These are phyloP conservation scores for Botrytis pseudocinerea DNA, from an alignment of 2,329 filamentous ascomycete species.

Conservation along the genomic window DNA sequence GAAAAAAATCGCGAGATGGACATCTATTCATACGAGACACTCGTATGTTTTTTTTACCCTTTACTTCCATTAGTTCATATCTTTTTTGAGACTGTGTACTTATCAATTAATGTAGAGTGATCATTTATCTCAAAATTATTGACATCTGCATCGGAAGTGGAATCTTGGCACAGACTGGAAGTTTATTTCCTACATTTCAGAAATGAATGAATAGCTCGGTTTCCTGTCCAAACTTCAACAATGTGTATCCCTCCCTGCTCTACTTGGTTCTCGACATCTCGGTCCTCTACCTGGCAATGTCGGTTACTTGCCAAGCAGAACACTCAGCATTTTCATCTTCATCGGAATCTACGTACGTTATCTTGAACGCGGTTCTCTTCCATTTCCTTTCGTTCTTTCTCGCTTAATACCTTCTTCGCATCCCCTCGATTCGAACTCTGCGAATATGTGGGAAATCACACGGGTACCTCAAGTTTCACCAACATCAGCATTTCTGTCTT, in stretches of 20 bases:
- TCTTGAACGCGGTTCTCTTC: constrained; percentile 26
- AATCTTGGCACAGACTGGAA: not conserved
- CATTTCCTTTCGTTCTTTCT: constrained; percentile 17
- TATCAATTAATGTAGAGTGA: not conserved
- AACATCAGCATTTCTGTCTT: constrained; percentile 24
- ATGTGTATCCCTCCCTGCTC: constrained; percentile 7
- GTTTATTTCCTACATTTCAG: constrained; percentile 1
- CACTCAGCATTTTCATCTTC: constrained; percentile 22
- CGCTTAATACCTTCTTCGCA: constrained; percentile 25
- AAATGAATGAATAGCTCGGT: too few species aligned
- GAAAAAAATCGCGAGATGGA: not conserved
- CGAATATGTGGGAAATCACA: constrained; percentile 24
- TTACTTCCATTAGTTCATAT: not conserved
- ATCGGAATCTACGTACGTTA: constrained; percentile 23
- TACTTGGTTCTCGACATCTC: constrained; percentile 11
- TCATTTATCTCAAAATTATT: not conserved
- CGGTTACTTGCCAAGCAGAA: constrained; percentile 12
- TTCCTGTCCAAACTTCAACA: not conserved
- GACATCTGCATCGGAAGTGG: not conserved
- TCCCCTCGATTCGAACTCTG: constrained; percentile 41
- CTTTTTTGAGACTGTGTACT: not conserved
- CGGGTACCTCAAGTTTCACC: constrained; percentile 21
- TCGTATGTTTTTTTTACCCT: not conserved
- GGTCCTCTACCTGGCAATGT: not conserved
- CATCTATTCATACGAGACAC: not conserved